Conservation (phyloP, 2,329 filamentous ascomycete genomes). For the Hypoxylon sp. region DNA sequence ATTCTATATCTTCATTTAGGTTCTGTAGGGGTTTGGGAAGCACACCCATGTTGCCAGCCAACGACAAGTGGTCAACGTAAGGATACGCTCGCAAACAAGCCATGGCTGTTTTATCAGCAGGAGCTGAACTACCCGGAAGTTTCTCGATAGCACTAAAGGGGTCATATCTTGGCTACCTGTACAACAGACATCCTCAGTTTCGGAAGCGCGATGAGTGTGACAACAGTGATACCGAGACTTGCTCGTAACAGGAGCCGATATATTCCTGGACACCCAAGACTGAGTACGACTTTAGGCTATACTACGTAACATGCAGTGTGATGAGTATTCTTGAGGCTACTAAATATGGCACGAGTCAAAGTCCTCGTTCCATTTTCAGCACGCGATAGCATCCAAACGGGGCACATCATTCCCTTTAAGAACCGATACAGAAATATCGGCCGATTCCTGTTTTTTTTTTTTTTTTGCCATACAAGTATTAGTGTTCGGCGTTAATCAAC, state of each 20-base stretch:
- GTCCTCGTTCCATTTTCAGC: conserved; percentile 23
- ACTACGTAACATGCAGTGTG: conserved; percentile 13
- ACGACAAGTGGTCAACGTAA: conserved; percentile 6
- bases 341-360: conserved; percentile 31
- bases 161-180: background rate
- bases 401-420: conserved; percentile 39
- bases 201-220: conserved; percentile 6
- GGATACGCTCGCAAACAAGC: conserved; percentile 1
- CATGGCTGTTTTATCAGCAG: conserved; percentile 10
- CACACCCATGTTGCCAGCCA: conserved; percentile 9
- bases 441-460: conserved; percentile 22
- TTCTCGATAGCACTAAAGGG: conserved; percentile 9
- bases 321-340: conserved; percentile 20
- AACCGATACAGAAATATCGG: conserved; percentile 24
- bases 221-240: conserved; percentile 8
- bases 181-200: background rate
- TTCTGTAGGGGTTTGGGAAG: conserved; percentile 8
- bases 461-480: conserved; percentile 26
- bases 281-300: conserved; percentile 11
- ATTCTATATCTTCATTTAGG: conserved; percentile 7
- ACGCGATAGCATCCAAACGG: conserved; percentile 12
- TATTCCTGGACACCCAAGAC: background rate
- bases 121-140: background rate
- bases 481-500: conserved; percentile 38
- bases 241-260: conserved; percentile 15